Evolutionary conservation across 2,329 filamentous ascomycete genomes (phyloP), one percentile per base, ranked within the genome.

Genomic region (Colletotrichum trifolii): DNA sequence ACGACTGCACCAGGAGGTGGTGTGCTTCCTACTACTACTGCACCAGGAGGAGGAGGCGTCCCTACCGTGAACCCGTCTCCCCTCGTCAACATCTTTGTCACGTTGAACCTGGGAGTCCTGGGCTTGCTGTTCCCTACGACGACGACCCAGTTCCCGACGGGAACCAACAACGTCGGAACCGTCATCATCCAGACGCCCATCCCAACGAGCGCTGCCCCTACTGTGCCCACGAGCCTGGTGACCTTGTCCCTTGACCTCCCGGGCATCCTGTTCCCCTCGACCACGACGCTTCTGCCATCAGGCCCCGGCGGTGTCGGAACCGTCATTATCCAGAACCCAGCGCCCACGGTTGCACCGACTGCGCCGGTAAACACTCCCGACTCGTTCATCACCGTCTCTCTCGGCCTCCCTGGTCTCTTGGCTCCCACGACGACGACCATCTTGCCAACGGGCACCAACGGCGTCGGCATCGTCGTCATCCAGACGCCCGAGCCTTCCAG

Each of bases 321-420:
- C 3, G 63, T 66, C 11, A 15, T 66, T 34, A n/a, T 66, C 2
- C 58, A 66, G 53, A 62, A 58, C 34, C 62, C 57, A 3, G 46
- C 35, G 2, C 36, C 35, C 4, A 25, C 25, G 4, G 25, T 25
- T 25, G 25, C 25, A 25, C 25, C 25, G 25, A 4, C 25, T 25
- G 25, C 25, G 25, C 25, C 25, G 4, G 25, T 25, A 25, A 25
- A 25, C 25, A 25, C 25, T 25, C 25, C 25, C 25, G 4, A 1
- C 25, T 45, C 13, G 10, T 15, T 45, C 10, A n/a, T n/a, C 13
- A 45, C 42, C 11, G 11, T 45, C 46, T 48, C 46, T 12, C 5
- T 48, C 6, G 46, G 46, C 10, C 46, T 48, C 12, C 54, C 43
- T 8, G 54, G 45, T 3, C 15, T 57, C 2, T n/a, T 48, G 17